Base-by-base conservation (phyloP, 352 stramenopile genomes). In the Blastocystis sp. region DNA sequence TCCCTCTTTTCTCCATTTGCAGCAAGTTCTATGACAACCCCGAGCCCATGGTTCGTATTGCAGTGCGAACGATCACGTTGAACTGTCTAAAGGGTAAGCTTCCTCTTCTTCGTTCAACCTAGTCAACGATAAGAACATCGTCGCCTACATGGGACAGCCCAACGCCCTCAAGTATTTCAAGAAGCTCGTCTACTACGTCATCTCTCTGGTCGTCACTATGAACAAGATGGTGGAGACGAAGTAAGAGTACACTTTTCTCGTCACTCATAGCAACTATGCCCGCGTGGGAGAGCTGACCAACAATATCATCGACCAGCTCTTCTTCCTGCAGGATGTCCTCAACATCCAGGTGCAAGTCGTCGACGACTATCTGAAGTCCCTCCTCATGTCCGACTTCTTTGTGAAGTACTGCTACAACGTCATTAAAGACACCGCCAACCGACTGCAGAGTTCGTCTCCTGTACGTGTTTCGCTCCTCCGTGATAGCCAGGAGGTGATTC, bases 1-100 rank as follows among this genome's bases (percentile, higher is more conserved):
- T 78, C 53, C 67, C 53, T 11, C 53, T 78, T 7, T 78, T 78
- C 53, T 78, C 67, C 14, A 78, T 78, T 24, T 78, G 46, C n/a
- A 57, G n/a, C 53, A 57, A 64, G 32, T 78, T 78, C 36, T 78
- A 78, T 56, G 67, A 78, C 53, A 69, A 78, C n/a, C 46, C 46
- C 8, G 67, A 78, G 46, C 46, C 67, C 29, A 78, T 78, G 46
- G 53, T 78, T 11, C 46, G 67, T 21, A 78, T 64, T 56, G 46
- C 46, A 14, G 67, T 78, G 8, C 67, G 67, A 34, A 78, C 46
- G 0, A 78, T 78, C 36, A 78, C 53, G 16, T 27, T 78, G 67
- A 78, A 78, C 38, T 78, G 67, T 69, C 38, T 78, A 29, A 57
- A 64, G n/a, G 53, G 67, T 78, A 57, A 32, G 16, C 8, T 18